Evolutionary conservation across 768 basidiomycete genomes (phyloP).

Genomic region (Pleurotus citrinopileatus): DNA sequence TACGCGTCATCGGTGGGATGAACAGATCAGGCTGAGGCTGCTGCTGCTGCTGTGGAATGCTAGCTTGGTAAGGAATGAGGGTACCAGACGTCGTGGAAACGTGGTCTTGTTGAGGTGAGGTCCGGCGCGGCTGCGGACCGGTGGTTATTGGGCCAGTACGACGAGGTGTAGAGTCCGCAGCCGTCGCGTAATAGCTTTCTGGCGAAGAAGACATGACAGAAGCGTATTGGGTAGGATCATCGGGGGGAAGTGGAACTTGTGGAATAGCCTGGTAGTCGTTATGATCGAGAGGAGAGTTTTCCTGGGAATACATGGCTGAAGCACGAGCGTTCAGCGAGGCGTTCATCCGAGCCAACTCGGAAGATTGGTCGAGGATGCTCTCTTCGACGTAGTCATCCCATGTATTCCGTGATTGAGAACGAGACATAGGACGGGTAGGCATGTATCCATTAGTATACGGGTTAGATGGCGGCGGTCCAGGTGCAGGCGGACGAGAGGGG

Average conservation of each 20-base stretch:
- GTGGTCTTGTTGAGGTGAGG: conserved; percentile 2
- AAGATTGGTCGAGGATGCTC: conserved; percentile 7
- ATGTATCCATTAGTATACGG: not conserved
- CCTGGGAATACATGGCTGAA: not conserved
- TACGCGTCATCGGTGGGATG: conserved; percentile 10
- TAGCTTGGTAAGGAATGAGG: conserved; percentile 1
- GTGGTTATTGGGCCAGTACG: not conserved
- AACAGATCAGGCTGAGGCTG: conserved; percentile 12
- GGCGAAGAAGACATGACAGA: conserved; percentile 4
- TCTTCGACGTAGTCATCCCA: conserved; percentile 5
- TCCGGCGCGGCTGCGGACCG: conserved; percentile 8
- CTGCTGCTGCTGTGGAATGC: not conserved
- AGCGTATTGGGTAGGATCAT: conserved; percentile 1
- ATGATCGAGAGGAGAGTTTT: not conserved
- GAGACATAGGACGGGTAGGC: not conserved
- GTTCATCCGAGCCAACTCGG: conserved; percentile 5
- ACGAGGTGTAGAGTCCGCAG: not conserved
- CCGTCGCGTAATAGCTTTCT: not conserved
- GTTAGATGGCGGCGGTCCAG: not conserved
- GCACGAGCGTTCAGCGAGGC: conserved; percentile 2
- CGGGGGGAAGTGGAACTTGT: conserved; percentile 3
- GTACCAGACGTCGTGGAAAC: not conserved
- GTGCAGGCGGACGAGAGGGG: not conserved
- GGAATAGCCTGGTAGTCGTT: conserved; percentile 7
- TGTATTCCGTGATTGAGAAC: not conserved